Base-by-base conservation (phyloP, 148 eudicot genomes). In the Vaccinium darrowii region DNA sequence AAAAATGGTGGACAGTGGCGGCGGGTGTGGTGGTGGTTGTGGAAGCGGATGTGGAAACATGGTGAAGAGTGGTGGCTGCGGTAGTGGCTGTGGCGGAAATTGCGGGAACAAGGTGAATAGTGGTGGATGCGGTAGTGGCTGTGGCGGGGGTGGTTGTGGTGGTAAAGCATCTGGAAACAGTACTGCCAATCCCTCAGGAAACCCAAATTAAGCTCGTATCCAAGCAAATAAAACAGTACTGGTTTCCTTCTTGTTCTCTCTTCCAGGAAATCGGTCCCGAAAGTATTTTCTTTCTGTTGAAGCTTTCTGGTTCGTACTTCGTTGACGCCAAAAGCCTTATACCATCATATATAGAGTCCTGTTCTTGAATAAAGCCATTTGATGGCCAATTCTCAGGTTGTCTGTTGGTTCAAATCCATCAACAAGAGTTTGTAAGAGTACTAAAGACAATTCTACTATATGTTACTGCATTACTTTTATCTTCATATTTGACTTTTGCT, bases 21-120 rank as follows among this genome's bases (percentile, higher is more conserved):
- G 91, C 4, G 88, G 87, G 6, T 90, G 90, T 8, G 87, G 87
- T 1, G 73, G 84, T 8, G 85, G 85, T 5, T 83, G 89, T 51
- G 83, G 89, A 87, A 82, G 3, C 39, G 3, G 39, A 36, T 84
- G 88, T 84, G 86, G 72, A 3, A 72, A n/a, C 54, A 33, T n/a
- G 21, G 43, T 58, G 39, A 47, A 81, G 8, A 84, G 85, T 62
- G 85, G 88, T 52, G 85, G 80, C 53, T 83, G 86, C 57, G 84
- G 89, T 6, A 30, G 14, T 79, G 88, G 85, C 14, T 79, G 88
- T 56, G 69, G 85, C 0, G 54, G 81, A 74, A 82, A 81, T 0
- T 87, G 90, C 50, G 88, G 88, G 3, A 60, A 79, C 50, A 18
- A 5, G 78, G n/a, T 43, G 25, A 77, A 27, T 56, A 79, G 89